phyloP scores from a whole-genome alignment of 106 monocot species.

The Narthecium ossifragum region DNA sequence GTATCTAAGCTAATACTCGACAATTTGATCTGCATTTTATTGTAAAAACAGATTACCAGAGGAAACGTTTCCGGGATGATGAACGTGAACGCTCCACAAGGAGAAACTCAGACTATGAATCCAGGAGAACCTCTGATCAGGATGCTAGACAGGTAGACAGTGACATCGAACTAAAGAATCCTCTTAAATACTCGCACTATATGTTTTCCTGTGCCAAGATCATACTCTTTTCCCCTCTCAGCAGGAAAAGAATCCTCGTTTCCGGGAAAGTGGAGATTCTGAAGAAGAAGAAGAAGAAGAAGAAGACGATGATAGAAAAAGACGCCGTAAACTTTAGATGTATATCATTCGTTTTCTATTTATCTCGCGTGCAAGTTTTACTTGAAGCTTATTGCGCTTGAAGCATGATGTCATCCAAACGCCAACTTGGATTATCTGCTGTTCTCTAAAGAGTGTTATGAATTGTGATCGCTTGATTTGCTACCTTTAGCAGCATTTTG shows the following conservation, averaged over 20 bases:
- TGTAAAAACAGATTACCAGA: conserved; percentile 38
- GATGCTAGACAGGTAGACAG: conserved; percentile 48
- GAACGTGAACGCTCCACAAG: conserved; percentile 33
- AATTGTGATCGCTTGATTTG: too few species aligned
- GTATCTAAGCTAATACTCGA: not conserved
- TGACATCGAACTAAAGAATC: too few species aligned
- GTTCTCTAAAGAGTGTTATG: too few species aligned
- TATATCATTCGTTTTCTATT: too few species aligned
- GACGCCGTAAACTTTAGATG: conserved; percentile 43
- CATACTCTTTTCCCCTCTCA: not conserved
- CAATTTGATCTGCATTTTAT: not conserved
- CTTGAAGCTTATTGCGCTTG: too few species aligned
- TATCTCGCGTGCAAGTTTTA: too few species aligned
- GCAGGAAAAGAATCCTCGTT: conserved; percentile 78
- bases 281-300: conserved; percentile 89
- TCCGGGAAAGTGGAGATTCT: conserved; percentile 79
- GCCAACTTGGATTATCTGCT: too few species aligned
- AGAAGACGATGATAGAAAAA: conserved; percentile 70
- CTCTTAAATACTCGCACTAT: too few species aligned
- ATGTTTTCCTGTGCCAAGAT: too few species aligned
- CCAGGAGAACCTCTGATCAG: conserved; percentile 35
- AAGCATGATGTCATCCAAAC: too few species aligned
- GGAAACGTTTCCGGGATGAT: conserved; percentile 73
- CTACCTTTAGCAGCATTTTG: too few species aligned
- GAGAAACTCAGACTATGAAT: conserved; percentile 48